Evolutionary conservation across 257 asterid species (phyloP), one percentile per base, ranked within the genome.

Genomic region (Mitragyna speciosa): DNA sequence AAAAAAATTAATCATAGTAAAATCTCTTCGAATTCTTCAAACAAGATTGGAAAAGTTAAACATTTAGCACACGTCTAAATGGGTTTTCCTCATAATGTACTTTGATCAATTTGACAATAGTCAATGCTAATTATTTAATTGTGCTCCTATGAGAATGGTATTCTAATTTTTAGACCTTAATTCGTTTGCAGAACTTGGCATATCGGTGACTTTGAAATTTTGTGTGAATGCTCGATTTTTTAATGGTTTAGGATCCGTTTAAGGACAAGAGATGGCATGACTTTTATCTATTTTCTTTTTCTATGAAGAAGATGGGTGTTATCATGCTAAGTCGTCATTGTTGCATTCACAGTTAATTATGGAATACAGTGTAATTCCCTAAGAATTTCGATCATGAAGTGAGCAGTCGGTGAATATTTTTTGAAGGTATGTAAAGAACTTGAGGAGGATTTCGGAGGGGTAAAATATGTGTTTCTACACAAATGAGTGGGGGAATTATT

Each of bases 141-240:
- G 31, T 59, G n/a, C n/a, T n/a, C n/a, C n/a, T n/a, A n/a, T n/a
- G n/a, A n/a, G n/a, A n/a, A n/a, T n/a, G n/a, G n/a, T n/a, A n/a
- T n/a, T n/a, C n/a, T n/a, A n/a, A n/a, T n/a, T n/a, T n/a, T n/a
- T n/a, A n/a, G n/a, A n/a, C n/a, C n/a, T n/a, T n/a, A n/a, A n/a
- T n/a, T n/a, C n/a, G n/a, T n/a, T 59, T 9, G 66, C n/a, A 24
- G n/a, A 33, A 19, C 3, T 33, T n/a, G 8, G 22, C 6, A 31
- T 19, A 19, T 22, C 16, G 52, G 12, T 28, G 45, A 24, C 69
- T 33, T 75, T 24, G 78, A 75, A 58, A 58, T 36, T 19, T 75
- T 58, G 78, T 36, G 78, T 75, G 78, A 75, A 75, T 36, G 51
- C 70, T 11, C 56, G 10, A 56, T 1, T 36, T 19, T 17, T 16